Evolutionary conservation across 768 basidiomycete genomes (phyloP).

Genomic region (Lactarius quietus): DNA sequence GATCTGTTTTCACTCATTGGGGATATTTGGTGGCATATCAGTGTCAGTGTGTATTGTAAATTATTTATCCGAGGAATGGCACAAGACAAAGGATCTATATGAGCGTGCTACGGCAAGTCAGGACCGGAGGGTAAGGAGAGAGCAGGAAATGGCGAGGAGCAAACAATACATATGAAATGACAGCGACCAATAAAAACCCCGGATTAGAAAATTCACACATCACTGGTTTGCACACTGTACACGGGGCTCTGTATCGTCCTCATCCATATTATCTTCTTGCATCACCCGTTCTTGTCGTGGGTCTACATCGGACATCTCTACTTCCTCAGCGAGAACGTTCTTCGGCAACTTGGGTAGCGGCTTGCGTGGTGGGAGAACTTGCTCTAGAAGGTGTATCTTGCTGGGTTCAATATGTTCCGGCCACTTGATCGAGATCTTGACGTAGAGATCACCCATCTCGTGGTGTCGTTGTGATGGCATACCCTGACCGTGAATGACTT

Average conservation of each 20-base stretch:
- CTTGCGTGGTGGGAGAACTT: slow-evolving; percentile 77
- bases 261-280: slow-evolving; percentile 82
- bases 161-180: slow-evolving; percentile 22
- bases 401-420: slow-evolving; percentile 73
- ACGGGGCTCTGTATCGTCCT: slow-evolving; percentile 85
- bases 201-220: slow-evolving; percentile 24
- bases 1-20: background rate
- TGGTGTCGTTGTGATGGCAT: slow-evolving; percentile 99
- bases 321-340: slow-evolving; percentile 75
- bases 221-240: slow-evolving; percentile 96
- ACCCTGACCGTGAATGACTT: slow-evolving; percentile 90
- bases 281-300: slow-evolving; percentile 53
- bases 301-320: slow-evolving; percentile 75
- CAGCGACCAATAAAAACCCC: slow-evolving; percentile 14
- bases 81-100: slow-evolving; percentile 23
- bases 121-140: slow-evolving; percentile 14
- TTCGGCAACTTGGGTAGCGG: slow-evolving; percentile 65
- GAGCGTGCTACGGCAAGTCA: slow-evolving; percentile 18
- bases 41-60: slow-evolving; percentile 6
- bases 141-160: slow-evolving; percentile 1
- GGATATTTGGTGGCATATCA: slow-evolving; percentile 1
- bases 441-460: slow-evolving; percentile 89
- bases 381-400: slow-evolving; percentile 70
- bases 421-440: slow-evolving; percentile 86
- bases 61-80: slow-evolving; percentile 2